Evolutionary conservation across 2,329 filamentous ascomycete species (phyloP).

Genomic region (Alternaria sp.): DNA sequence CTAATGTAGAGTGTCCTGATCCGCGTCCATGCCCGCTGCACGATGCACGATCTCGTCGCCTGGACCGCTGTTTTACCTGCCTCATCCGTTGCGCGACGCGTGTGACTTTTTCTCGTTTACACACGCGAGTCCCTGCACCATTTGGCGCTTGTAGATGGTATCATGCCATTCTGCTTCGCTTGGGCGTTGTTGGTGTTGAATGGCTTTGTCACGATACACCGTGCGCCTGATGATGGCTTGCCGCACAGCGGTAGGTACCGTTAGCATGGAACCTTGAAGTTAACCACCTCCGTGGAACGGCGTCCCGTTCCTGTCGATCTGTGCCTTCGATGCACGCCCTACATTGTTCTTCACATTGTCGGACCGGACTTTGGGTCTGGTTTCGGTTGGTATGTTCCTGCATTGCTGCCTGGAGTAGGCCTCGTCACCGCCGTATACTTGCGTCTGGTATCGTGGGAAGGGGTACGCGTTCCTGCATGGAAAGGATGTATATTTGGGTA

Average conservation of each 20-base stretch:
- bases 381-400: background rate
- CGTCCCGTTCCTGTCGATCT: conserved; percentile 5
- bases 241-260: background rate
- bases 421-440: background rate
- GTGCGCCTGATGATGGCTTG: background rate
- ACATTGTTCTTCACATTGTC: background rate
- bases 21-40: background rate
- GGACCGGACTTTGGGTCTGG: background rate
- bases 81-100: conserved; percentile 1
- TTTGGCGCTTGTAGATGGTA: background rate
- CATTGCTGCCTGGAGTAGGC: background rate
- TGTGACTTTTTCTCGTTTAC: background rate
- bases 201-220: background rate
- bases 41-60: conserved; percentile 2
- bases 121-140: background rate
- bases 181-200: background rate
- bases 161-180: background rate
- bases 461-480: conserved; percentile 8
- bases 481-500: background rate
- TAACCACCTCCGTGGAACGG: background rate
- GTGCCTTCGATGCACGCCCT: background rate
- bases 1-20: background rate
- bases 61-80: conserved; percentile 1
- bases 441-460: background rate
- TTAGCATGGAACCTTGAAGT: background rate